Percentiles rank a stretch among this genome's conserved stretches.
Conservation (phyloP, 768 basidiomycete genomes). For the Leccinum disarticulatum region DNA sequence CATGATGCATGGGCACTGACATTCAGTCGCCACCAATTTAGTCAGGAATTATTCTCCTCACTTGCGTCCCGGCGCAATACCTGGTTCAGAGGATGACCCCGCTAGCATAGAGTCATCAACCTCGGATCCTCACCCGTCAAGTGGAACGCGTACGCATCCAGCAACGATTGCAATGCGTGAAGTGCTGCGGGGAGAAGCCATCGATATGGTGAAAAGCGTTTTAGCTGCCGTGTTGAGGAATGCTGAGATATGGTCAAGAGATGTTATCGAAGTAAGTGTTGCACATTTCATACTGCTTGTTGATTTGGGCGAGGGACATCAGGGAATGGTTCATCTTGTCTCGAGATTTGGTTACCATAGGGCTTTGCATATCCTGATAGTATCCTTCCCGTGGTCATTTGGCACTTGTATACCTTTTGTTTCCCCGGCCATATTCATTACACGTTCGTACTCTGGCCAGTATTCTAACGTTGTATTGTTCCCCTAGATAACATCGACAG, state of each 20-base stretch:
- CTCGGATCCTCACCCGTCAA: constrained; percentile 43
- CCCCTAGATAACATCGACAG: constrained; percentile 28
- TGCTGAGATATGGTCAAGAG: constrained; percentile 64
- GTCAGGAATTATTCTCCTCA: constrained; percentile 92
- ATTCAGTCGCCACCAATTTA: constrained; percentile 82
- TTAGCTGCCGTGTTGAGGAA: constrained; percentile 19
- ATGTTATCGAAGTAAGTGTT: constrained; percentile 34
- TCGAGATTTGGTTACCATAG: constrained; percentile 32
- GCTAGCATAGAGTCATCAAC: constrained; percentile 4
- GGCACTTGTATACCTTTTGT: constrained; percentile 36
- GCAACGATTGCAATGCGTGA: constrained; percentile 67
- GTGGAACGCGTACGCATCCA: constrained; percentile 52
- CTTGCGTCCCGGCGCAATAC: constrained; percentile 42
- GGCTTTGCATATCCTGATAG: constrained; percentile 19
- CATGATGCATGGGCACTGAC: constrained; percentile 58
- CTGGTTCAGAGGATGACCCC: constrained; percentile 14
- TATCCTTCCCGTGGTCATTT: constrained; percentile 37
- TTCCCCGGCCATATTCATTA: background rate
- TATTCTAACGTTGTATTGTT: constrained; percentile 21
- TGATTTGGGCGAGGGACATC: background rate
- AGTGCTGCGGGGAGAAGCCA: constrained; percentile 62
- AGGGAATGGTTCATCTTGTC: constrained; percentile 50
- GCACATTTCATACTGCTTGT: constrained; percentile 7
- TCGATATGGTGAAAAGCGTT: constrained; percentile 73
- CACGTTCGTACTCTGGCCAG: background rate